Conservation (phyloP, 257 asterid genomes). For the Anisodus acutangulus region DNA sequence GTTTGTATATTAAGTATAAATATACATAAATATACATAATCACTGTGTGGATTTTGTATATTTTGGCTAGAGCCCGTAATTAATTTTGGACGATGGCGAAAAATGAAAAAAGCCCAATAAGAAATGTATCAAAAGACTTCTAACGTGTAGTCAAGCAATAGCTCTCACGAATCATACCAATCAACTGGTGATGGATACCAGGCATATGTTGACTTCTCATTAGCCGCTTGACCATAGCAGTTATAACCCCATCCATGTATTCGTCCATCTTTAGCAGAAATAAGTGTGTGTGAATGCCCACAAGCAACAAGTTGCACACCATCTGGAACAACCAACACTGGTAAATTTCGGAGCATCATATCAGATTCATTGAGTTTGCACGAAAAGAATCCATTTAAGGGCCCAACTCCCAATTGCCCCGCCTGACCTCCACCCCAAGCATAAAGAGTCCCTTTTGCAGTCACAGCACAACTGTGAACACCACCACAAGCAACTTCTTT, state of each 20-base stretch:
- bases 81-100: too few species aligned
- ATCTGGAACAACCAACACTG: constrained; percentile 71
- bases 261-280: constrained; percentile 84
- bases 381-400: constrained; percentile 66
- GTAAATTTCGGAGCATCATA: constrained; percentile 81
- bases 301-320: constrained; percentile 81
- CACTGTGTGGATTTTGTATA: too few species aligned
- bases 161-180: constrained; percentile 59
- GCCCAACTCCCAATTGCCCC: constrained; percentile 97
- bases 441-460: constrained; percentile 81
- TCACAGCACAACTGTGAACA: constrained; percentile 88
- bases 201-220: constrained; percentile 84
- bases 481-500: constrained; percentile 90
- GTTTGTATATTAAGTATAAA: too few species aligned
- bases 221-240: constrained; percentile 96
- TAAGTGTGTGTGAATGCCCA: constrained; percentile 93
- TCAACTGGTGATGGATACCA: constrained; percentile 98
- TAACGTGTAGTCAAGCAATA: constrained; percentile 5
- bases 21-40: too few species aligned
- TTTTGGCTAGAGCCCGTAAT: too few species aligned
- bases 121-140: constrained; percentile 12
- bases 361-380: constrained; percentile 63
- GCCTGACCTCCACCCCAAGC: constrained; percentile 97
- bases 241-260: constrained; percentile 98
- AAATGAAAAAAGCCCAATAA: not conserved